Base-by-base conservation (phyloP, 2,329 filamentous ascomycete species). In the Clonostachys rosea region DNA sequence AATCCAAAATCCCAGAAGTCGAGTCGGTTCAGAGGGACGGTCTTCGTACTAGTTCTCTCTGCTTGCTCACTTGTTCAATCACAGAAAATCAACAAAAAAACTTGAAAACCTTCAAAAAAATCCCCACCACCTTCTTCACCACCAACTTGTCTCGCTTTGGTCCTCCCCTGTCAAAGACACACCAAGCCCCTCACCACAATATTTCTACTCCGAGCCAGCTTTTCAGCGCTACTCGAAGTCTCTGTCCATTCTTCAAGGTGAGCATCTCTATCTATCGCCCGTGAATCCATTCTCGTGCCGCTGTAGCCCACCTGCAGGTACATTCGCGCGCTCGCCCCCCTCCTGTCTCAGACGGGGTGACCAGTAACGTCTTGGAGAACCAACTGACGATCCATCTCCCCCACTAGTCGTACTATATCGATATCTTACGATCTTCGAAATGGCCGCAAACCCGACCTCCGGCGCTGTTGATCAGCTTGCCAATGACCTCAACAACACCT, bases 391-490 rank as follows among this genome's bases (percentile, higher is more conserved):
- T 49, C 47, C 35, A 50, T 58, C 40, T 20, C 11, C 43, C 30
- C 35, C 18, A 41, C 37, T 47, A 60, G 49, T 49, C 46, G 30
- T 30, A 30, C 24, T 30, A 30, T 30, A 30, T 30, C 24, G 24
- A 30, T 30, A 30, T 30, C 24, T 30, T 30, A 30, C 24, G 24
- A 49, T 53, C 50, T 50, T 55, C 52, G 78, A 71, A 70, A 86
- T 87, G 81, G 76, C 81, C 71, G 74, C 77, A 65, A 69, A 78
- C 70, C 69, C 75, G 67, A 65, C 75, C 58, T 65, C 74, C 62
- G 71, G 73, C 70, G 79, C 80, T 82, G 81, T 86, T 76, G 86
- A 88, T 61, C 87, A 90, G 85, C 87, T 91, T 70, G 81, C 84
- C 74, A 76, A 82, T 71, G 88, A 94, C 66, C 85, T 87, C 62